Percentiles rank a stretch among this genome's conserved stretches.
Conservation (phyloP, 1,284 basidiomycete genomes). For the Salmacisia buchloeana region DNA sequence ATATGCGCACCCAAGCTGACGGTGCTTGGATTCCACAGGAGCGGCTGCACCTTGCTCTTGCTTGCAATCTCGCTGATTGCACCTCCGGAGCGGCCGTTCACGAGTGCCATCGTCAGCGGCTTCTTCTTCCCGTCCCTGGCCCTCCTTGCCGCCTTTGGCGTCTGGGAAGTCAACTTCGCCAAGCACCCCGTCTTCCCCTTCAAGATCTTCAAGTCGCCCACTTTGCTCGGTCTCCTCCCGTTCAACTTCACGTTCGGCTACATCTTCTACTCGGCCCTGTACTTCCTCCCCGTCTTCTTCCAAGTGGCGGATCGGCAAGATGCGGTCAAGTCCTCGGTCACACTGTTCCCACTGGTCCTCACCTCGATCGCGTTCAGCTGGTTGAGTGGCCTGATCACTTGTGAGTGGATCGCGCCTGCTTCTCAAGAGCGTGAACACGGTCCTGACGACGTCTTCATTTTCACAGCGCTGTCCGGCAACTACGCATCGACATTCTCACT, state of each 20-base stretch:
- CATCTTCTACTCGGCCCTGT: conserved; percentile 11
- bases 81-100: neutral
- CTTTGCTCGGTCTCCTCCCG: conserved; percentile 8
- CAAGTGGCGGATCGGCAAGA: conserved; percentile 10
- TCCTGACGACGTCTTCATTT: neutral
- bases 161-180: conserved; percentile 10
- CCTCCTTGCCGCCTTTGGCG: conserved; percentile 2
- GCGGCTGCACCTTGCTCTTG: conserved; percentile 8
- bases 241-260: conserved; percentile 14
- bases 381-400: conserved; percentile 10
- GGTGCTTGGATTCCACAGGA: neutral
- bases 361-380: conserved; percentile 16
- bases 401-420: no score
- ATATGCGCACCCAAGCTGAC: neutral
- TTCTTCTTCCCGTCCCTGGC: neutral
- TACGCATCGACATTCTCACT: conserved; percentile 13
- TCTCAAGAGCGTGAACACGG: no score
- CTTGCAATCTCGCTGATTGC: conserved; percentile 2
- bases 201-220: conserved; percentile 5
- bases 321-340: conserved; percentile 11
- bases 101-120: neutral
- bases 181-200: conserved; percentile 11
- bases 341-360: conserved; percentile 13
- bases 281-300: conserved; percentile 15
- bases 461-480: neutral